Conservation (phyloP, 2,329 filamentous ascomycete species). For the Alternaria postmessia region DNA sequence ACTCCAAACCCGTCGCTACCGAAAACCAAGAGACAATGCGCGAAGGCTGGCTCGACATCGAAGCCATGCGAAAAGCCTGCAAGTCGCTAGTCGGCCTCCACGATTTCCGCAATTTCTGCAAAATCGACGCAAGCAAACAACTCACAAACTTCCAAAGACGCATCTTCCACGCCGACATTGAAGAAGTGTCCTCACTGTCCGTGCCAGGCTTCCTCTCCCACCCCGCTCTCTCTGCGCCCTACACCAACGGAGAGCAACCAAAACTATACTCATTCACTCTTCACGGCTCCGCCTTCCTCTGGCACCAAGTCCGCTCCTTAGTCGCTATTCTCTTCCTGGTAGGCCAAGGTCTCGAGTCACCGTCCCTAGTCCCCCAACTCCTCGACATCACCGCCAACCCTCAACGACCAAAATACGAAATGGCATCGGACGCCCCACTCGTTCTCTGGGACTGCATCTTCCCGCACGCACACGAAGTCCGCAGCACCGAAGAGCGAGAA, state of each 20-base stretch:
- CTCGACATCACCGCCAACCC: conserved; percentile 77
- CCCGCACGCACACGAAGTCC: conserved; percentile 59
- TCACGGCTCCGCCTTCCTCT: conserved; percentile 90
- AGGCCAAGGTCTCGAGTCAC: conserved; percentile 83
- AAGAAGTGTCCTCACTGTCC: conserved; percentile 51
- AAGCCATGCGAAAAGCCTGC: conserved; percentile 84
- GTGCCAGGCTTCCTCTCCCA: conserved; percentile 41
- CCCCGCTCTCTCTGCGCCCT: conserved; percentile 28
- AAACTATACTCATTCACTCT: conserved; percentile 90
- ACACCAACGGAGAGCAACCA: conserved; percentile 32
- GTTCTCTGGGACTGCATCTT: conserved; percentile 98
- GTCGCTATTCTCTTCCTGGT: conserved; percentile 91
- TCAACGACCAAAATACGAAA: conserved; percentile 82
- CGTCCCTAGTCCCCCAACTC: conserved; percentile 75
- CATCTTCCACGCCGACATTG: conserved; percentile 82
- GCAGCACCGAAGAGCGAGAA: conserved; percentile 50
- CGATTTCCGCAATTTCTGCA: conserved; percentile 98
- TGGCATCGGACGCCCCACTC: conserved; percentile 88
- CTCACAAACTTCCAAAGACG: conserved; percentile 81
- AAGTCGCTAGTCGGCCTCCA: conserved; percentile 81
- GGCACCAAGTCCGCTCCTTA: conserved; percentile 98
- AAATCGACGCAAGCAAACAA: conserved; percentile 88
- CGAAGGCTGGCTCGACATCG: conserved; percentile 83
- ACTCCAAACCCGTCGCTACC: neutral
- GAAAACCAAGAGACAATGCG: conserved; percentile 25